These are phyloP conservation scores for Euphorbia corollata DNA, from an alignment of 441 rosid genomes.

Conservation along the genomic window DNA sequence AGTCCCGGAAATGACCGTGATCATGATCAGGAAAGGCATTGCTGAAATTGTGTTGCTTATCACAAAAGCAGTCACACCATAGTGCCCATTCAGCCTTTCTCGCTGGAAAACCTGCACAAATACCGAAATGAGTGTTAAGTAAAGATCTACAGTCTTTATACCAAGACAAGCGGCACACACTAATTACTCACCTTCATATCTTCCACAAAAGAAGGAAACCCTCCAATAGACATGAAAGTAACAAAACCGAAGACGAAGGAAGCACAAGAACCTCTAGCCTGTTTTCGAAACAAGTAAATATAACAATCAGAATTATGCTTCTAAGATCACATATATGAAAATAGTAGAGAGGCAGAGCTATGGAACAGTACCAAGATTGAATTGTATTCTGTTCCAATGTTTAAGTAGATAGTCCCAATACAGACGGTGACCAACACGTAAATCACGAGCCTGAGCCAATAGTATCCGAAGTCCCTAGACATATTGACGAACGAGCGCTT, in stretches of 20 bases:
- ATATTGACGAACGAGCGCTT: conserved; percentile 85
- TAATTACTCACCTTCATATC: conserved; percentile 71
- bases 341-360: background rate
- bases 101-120: conserved; percentile 73
- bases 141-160: background rate
- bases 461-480: conserved; percentile 95
- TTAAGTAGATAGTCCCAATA: conserved; percentile 85
- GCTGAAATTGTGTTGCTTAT: conserved; percentile 88
- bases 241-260: conserved; percentile 94
- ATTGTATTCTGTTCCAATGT: conserved; percentile 76
- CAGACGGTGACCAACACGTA: conserved; percentile 76
- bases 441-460: conserved; percentile 89
- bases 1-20: conserved; percentile 84
- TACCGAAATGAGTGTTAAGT: background rate
- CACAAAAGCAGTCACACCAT: conserved; percentile 79
- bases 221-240: conserved; percentile 96
- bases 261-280: conserved; percentile 95
- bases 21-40: conserved; percentile 72
- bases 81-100: conserved; percentile 90
- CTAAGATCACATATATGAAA: background rate
- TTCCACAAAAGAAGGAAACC: conserved; percentile 96
- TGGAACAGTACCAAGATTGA: conserved; percentile 63
- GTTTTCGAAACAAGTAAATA: conserved; percentile 17
- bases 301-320: background rate
- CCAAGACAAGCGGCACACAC: background rate